Evolutionary conservation across 2,329 filamentous ascomycete genomes (phyloP).

Genomic region (Rugonectria rugulosa): DNA sequence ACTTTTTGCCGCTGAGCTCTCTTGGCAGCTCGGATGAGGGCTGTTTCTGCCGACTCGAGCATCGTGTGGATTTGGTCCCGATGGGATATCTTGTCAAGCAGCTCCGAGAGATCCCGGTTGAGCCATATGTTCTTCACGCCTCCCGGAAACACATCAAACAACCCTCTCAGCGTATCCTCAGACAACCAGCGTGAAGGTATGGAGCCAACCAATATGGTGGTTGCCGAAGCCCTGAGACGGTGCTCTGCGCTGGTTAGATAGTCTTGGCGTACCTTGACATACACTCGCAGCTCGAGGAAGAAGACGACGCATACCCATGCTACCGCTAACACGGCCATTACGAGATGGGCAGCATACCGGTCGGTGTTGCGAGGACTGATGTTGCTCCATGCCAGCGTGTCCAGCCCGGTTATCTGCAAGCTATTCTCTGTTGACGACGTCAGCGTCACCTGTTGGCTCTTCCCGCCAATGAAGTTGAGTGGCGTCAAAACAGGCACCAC

Average conservation of each 20-base stretch:
- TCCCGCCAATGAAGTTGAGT: slow-evolving; percentile 78
- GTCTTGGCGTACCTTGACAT: slow-evolving; percentile 92
- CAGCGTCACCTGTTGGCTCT: slow-evolving; percentile 67
- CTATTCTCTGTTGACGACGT: slow-evolving; percentile 46
- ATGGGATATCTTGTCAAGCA: slow-evolving; percentile 83
- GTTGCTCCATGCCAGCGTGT: slow-evolving; percentile 88
- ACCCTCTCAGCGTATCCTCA: slow-evolving; percentile 77
- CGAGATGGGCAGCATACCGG: slow-evolving; percentile 84
- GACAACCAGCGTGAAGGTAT: slow-evolving; percentile 93
- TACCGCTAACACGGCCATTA: slow-evolving; percentile 80
- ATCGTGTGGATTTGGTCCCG: slow-evolving; percentile 74
- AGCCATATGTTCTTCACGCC: slow-evolving; percentile 97
- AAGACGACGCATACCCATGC: slow-evolving; percentile 87
- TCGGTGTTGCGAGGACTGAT: slow-evolving; percentile 69
- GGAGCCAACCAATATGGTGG: slow-evolving; percentile 89
- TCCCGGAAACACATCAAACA: slow-evolving; percentile 96
- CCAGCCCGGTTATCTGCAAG: slow-evolving; percentile 63
- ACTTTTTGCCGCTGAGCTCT: slow-evolving; percentile 73
- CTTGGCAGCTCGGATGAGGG: slow-evolving; percentile 81
- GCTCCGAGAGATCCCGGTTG: slow-evolving; percentile 84
- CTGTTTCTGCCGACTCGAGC: slow-evolving; percentile 84
- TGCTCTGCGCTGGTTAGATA: slow-evolving; percentile 96
- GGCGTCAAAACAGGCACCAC: slow-evolving; percentile 88
- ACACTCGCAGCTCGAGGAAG: slow-evolving; percentile 84
- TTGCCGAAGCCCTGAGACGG: slow-evolving; percentile 94